These are phyloP conservation scores for Penicillium odoratum DNA, from an alignment of 495 filamentous ascomycete species.

Conservation along the genomic window DNA sequence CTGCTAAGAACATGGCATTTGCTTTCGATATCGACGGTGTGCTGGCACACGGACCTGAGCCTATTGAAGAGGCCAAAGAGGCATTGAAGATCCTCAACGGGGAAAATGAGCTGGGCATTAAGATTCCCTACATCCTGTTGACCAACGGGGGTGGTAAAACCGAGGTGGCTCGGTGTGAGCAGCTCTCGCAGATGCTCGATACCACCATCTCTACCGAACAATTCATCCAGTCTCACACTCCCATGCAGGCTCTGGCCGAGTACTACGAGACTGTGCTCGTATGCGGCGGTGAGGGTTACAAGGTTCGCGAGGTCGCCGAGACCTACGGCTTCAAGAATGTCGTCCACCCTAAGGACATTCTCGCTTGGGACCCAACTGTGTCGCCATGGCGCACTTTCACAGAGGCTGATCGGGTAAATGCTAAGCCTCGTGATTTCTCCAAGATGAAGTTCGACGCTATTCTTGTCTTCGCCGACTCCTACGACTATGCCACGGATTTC, in stretches of 20 bases:
- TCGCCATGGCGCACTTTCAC: constrained; percentile 81
- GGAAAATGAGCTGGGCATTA: constrained; percentile 81
- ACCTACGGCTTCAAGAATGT: constrained; percentile 88
- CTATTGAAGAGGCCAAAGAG: constrained; percentile 79
- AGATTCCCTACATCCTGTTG: constrained; percentile 87
- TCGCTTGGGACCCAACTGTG: constrained; percentile 77
- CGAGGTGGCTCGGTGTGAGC: constrained; percentile 77
- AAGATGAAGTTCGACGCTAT: constrained; percentile 79
- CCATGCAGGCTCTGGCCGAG: constrained; percentile 83
- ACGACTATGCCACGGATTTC: constrained; percentile 81
- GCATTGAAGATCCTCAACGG: constrained; percentile 86
- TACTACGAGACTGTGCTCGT: constrained; percentile 84
- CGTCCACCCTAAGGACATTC: constrained; percentile 85
- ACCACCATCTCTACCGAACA: constrained; percentile 75
- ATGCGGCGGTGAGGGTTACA: constrained; percentile 85
- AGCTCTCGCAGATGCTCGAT: constrained; percentile 74
- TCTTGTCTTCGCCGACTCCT: constrained; percentile 78
- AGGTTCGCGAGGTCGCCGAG: constrained; percentile 80
- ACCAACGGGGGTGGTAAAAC: constrained; percentile 94
- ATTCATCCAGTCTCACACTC: constrained; percentile 93
- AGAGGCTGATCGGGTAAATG: constrained; percentile 63
- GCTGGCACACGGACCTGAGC: constrained; percentile 72
- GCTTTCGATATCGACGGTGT: constrained; percentile 95
- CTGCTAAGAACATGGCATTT: constrained; percentile 74
- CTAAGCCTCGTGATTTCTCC: constrained; percentile 65